Conservation (phyloP, 148 eudicot species). For the Euryodendron excelsum region DNA sequence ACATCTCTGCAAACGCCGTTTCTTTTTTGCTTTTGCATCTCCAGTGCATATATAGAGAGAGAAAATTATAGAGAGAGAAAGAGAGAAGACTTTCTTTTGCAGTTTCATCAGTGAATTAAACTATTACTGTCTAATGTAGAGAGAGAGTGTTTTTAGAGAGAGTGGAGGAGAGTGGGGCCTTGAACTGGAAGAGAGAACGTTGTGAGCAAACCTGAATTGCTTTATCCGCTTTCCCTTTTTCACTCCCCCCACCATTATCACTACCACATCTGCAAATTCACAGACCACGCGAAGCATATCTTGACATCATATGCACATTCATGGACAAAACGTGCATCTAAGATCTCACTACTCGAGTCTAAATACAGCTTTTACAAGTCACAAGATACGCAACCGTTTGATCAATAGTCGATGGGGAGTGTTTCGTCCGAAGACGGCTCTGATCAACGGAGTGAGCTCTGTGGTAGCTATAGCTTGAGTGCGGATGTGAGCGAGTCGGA, state of each 20-base stretch:
- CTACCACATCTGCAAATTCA: neutral
- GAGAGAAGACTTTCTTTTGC: neutral
- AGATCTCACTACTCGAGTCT: neutral
- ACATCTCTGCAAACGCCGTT: slow-evolving; percentile 5
- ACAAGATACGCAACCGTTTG: neutral
- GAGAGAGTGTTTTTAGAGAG: no score
- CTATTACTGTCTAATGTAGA: no score
- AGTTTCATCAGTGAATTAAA: neutral
- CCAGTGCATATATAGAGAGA: neutral
- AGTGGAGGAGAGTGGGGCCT: neutral
- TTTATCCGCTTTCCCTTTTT: slow-evolving; percentile 11
- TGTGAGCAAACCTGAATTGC: neutral
- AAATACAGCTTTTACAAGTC: neutral
- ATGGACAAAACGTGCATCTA: neutral
- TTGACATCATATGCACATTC: neutral
- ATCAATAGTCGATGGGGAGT: slow-evolving; percentile 16
- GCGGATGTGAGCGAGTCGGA: slow-evolving; percentile 35
- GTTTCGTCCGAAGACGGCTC: slow-evolving; percentile 20
- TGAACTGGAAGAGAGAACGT: neutral
- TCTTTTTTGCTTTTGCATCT: slow-evolving; percentile 5
- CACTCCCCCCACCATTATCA: neutral
- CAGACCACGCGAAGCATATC: neutral
- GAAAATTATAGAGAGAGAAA: neutral
- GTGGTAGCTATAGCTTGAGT: slow-evolving; percentile 32
- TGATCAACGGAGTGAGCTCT: slow-evolving; percentile 15